These are phyloP conservation scores for Phalaenopsis hybrid DNA, from an alignment of 116 monocot genomes.

Conservation along the genomic window DNA sequence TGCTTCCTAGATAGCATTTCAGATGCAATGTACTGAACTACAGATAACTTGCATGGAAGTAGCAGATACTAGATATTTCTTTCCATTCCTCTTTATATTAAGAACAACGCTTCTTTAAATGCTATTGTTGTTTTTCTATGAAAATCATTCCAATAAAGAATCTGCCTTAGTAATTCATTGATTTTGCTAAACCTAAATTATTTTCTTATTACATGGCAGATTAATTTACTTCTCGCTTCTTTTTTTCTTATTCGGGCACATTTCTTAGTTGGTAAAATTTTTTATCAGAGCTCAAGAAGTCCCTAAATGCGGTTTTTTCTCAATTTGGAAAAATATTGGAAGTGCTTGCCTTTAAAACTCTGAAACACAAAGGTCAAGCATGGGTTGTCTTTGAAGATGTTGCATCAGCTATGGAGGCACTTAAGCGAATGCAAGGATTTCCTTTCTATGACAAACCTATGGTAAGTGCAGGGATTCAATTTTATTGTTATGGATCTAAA, in stretches of 20 bases:
- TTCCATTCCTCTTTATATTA: neutral
- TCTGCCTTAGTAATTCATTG: neutral
- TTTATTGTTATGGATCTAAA: neutral
- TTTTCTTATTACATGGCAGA: too few species aligned
- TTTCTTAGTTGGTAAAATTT: neutral
- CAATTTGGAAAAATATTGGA: conserved; percentile 98
- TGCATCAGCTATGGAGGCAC: conserved; percentile 72
- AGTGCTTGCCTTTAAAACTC: conserved; percentile 87
- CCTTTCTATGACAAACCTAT: conserved; percentile 96
- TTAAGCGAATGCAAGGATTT: conserved; percentile 91
- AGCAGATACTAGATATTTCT: neutral
- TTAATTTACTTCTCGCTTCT: too few species aligned
- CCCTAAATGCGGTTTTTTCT: conserved; percentile 79
- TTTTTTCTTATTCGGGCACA: neutral
- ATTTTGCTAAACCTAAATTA: neutral
- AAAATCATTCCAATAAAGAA: neutral
- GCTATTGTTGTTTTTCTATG: neutral
- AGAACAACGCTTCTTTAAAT: neutral
- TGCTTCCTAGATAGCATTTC: neutral
- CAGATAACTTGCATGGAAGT: neutral
- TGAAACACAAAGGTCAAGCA: conserved; percentile 96
- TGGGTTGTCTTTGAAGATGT: conserved; percentile 96
- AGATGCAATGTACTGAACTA: neutral
- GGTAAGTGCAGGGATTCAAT: conserved; percentile 31
- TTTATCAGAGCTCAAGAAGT: conserved; percentile 85